phyloP scores from a whole-genome alignment of 2,329 filamentous ascomycete species.

The Chaetothyriales sp. region DNA sequence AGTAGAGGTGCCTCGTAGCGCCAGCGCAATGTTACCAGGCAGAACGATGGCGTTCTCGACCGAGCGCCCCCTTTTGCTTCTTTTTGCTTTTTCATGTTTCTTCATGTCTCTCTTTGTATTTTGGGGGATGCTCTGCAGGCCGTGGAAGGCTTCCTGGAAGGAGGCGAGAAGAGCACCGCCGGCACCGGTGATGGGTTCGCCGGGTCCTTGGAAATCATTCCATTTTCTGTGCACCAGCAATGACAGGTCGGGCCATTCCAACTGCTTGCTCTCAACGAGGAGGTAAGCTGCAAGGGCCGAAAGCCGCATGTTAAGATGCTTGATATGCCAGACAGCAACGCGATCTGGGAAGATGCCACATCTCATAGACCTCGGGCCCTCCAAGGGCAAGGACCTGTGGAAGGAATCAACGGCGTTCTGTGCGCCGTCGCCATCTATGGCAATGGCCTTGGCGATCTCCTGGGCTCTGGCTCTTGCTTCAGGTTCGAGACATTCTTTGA shows the following conservation, averaged over 20 bases:
- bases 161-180: conserved; percentile 34
- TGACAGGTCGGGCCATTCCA: conserved; percentile 38
- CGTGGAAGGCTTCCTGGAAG: conserved; percentile 34
- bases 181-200: conserved; percentile 38
- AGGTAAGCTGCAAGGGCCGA: conserved; percentile 42
- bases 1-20: conserved; percentile 8
- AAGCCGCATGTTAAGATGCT: conserved; percentile 34
- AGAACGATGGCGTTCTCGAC: conserved; percentile 8
- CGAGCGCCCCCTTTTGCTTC: conserved; percentile 20
- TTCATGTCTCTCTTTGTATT: conserved; percentile 35
- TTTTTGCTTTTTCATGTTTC: conserved; percentile 31
- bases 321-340: conserved; percentile 40
- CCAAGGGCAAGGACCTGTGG: conserved; percentile 25
- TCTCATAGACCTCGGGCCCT: conserved; percentile 21
- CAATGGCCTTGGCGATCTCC: conserved; percentile 25
- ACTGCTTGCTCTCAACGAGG: conserved; percentile 38
- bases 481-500: conserved; percentile 24
- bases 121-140: conserved; percentile 36
- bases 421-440: conserved; percentile 26
- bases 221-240: conserved; percentile 36
- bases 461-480: conserved; percentile 22
- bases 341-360: conserved; percentile 31
- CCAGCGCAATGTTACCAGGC: conserved; percentile 13
- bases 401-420: conserved; percentile 30
- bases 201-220: conserved; percentile 42